phyloP scores from a whole-genome alignment of 164 flowering plant species.

The Tinospora cordifolia region DNA sequence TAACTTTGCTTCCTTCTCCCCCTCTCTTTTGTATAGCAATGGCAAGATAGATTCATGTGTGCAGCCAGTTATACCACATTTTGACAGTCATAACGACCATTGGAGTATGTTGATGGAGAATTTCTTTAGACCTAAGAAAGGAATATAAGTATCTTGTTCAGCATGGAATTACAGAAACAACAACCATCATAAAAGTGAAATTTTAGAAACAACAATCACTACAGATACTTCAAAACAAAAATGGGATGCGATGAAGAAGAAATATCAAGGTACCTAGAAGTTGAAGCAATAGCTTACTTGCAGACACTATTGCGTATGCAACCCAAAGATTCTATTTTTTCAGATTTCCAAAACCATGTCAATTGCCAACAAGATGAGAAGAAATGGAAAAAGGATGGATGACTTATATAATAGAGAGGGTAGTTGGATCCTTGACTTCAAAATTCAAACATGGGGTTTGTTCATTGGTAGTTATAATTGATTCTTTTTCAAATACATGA shows the following conservation, averaged over 20 bases:
- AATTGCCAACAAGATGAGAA: conserved; percentile 12
- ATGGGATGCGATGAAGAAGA: conserved; percentile 4
- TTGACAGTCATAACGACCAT: no score
- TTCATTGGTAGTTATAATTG: conserved; percentile 12
- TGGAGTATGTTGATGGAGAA: no score
- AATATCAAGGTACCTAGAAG: conserved; percentile 5
- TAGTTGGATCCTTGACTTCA: background rate
- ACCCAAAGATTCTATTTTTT: background rate
- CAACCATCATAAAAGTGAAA: background rate
- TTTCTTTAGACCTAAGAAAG: no score
- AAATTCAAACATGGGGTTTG: conserved; percentile 16
- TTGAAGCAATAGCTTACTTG: conserved; percentile 8
- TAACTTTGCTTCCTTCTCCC: no score
- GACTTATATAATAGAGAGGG: conserved; percentile 10
- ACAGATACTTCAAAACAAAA: conserved; percentile 2
- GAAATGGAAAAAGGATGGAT: conserved; percentile 1
- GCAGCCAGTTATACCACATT: no score
- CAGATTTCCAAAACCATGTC: conserved; percentile 5
- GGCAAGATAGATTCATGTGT: no score
- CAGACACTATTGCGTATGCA: conserved; percentile 6
- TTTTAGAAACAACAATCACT: background rate
- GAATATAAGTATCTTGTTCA: no score
- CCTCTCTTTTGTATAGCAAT: no score
- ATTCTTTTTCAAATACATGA: conserved; percentile 8
- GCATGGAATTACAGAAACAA: no score